These are phyloP conservation scores for Phytopythium helicoides DNA, from an alignment of 352 stramenopile genomes.

Conservation along the genomic window DNA sequence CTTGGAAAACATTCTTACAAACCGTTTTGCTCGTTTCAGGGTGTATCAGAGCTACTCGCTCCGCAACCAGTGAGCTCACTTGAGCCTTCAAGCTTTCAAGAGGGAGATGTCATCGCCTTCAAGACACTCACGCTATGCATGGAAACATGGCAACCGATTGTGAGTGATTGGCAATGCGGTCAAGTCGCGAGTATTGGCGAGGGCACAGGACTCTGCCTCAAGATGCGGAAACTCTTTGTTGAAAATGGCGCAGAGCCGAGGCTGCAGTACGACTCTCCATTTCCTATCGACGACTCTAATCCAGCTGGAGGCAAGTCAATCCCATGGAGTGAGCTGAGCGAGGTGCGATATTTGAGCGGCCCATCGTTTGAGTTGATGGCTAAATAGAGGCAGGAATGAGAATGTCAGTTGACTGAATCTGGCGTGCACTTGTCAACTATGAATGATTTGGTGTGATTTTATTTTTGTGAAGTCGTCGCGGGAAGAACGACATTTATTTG, in stretches of 20 bases:
- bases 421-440: too few species aligned
- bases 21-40: too few species aligned
- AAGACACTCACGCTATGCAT: conserved; percentile 76
- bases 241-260: neutral
- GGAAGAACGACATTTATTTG: too few species aligned
- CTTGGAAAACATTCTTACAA: too few species aligned
- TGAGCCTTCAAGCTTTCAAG: conserved; percentile 19
- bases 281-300: neutral
- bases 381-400: too few species aligned
- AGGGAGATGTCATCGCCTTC: conserved; percentile 58
- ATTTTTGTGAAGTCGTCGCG: too few species aligned
- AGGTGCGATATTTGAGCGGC: conserved; percentile 46
- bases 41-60: conserved; percentile 26
- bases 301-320: neutral
- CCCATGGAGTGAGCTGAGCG: conserved; percentile 37
- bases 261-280: neutral
- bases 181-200: conserved; percentile 21
- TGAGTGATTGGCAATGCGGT: conserved; percentile 68
- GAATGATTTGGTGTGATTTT: too few species aligned
- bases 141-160: conserved; percentile 71
- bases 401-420: too few species aligned
- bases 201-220: neutral
- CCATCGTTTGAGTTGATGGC: conserved; percentile 25
- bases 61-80: too few species aligned
- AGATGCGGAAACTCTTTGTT: neutral